Conservation (phyloP, 2,329 filamentous ascomycete genomes). For the Colletotrichum lentis region DNA sequence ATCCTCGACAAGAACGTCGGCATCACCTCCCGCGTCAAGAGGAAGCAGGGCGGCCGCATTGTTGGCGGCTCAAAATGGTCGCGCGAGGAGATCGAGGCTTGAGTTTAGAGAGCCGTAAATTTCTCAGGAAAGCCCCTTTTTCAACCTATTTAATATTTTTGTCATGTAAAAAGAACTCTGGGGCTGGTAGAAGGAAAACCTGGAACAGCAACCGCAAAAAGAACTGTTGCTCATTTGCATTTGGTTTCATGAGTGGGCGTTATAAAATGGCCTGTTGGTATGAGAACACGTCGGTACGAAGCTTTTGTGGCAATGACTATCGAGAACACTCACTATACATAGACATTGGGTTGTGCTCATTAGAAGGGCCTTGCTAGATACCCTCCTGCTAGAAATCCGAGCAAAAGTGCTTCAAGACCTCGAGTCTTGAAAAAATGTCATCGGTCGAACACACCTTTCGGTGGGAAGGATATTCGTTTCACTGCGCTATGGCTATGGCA, state of each 20-base stretch:
- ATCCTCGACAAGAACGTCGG: conserved; percentile 90
- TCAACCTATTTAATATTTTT: background rate
- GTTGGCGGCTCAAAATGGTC: conserved; percentile 68
- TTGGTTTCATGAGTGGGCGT: background rate
- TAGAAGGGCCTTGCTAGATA: background rate
- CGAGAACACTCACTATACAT: background rate
- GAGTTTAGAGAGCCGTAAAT: conserved; percentile 36
- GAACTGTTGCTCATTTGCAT: background rate
- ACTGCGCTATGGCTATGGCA: too few relatives aligned
- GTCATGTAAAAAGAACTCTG: background rate
- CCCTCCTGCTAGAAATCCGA: background rate
- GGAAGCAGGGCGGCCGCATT: conserved; percentile 75
- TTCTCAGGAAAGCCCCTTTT: too few relatives aligned
- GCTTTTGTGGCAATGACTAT: conserved; percentile 1
- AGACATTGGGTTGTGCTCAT: background rate
- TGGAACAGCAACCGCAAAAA: conserved; percentile 6
- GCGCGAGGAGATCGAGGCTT: conserved; percentile 74
- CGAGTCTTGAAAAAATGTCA: too few relatives aligned
- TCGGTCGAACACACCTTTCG: too few relatives aligned
- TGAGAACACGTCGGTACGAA: background rate
- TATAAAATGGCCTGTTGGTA: conserved; percentile 15
- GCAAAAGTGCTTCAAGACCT: background rate
- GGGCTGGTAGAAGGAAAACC: background rate
- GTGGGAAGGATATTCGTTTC: too few relatives aligned
- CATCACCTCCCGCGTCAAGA: conserved; percentile 91